Evolutionary conservation across 495 filamentous ascomycete genomes (phyloP), one percentile per base, ranked within the genome.

Genomic region (Lasiosphaeria miniovina): DNA sequence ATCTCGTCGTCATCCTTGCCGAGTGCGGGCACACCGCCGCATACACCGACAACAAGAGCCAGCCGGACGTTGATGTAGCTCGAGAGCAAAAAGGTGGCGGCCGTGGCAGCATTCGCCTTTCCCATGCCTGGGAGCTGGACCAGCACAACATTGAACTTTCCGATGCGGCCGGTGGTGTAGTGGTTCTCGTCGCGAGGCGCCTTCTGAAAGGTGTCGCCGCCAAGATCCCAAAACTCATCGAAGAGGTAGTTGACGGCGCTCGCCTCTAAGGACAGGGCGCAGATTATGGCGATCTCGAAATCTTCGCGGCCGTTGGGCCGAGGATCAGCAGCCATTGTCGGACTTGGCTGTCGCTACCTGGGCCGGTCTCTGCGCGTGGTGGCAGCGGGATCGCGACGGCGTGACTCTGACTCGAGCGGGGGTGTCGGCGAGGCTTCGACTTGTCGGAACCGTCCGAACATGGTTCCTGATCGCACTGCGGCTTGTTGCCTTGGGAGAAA

Each of bases 151-250:
- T 76, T 60, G 50, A 75, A 61, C 5, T 61, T 49, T 5, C 71
- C 71, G 8, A 79, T 73, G 6, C 60, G 62, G 11, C 76, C 76
- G 14, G 52, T 71, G 0, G 63, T 71, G 60, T 79, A 80, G 1
- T 54, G 50, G 52, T 77, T 76, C 9, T 7, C 17, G 53, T 72
- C 71, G 0, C 64, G 61, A 12, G 57, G 50, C n/a, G 61, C 62
- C 56, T 61, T 60, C 0, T 59, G 60, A 51, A 65, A 70, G 31
- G 6, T 14, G n/a, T 63, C 59, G 43, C 64, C 66, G 6, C 68
- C 54, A 6, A 62, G 45, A n/a, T 66, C 64, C 59, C 64, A 75
- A 41, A 61, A 64, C 17, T 65, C 53, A 55, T 77, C 70, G 24
- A 67, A 60, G 14, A 62, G 46, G 15, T 52, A 36, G 3, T 4